Percentiles rank a stretch among this genome's conserved stretches.
These are phyloP conservation scores for Actinidia arguta DNA, from an alignment of 179 eudicot genomes.

Conservation along the genomic window DNA sequence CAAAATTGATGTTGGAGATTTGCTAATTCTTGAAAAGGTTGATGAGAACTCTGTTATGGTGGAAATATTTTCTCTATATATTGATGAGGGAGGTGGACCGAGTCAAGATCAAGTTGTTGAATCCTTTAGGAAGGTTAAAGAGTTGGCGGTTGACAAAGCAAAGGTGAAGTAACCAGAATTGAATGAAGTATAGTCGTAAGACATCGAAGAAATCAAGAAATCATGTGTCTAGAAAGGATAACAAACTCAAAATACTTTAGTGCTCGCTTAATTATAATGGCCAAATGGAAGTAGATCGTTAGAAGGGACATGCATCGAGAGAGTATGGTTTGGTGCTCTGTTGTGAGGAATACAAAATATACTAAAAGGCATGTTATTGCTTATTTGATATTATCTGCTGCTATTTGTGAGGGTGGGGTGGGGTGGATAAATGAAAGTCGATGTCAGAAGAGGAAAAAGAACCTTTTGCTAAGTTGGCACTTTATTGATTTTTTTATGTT, in stretches of 20 bases:
- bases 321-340: background rate
- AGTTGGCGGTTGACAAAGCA: background rate
- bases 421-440: background rate
- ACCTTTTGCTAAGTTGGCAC: background rate
- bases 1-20: background rate
- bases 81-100: background rate
- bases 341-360: background rate
- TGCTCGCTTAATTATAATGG: too few relatives aligned
- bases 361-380: background rate
- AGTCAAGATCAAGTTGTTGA: background rate
- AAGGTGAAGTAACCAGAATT: background rate
- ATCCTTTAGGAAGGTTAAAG: background rate
- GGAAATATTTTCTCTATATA: background rate
- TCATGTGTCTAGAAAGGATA: background rate
- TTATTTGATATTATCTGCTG: background rate
- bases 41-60: background rate
- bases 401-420: background rate
- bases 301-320: background rate
- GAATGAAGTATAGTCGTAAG: background rate
- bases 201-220: background rate
- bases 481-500: background rate
- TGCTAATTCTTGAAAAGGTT: background rate
- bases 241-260: background rate
- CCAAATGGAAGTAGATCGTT: too few relatives aligned
- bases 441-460: background rate